Evolutionary conservation across 768 basidiomycete genomes (phyloP).

Genomic region (Pulveroboletus sp.): DNA sequence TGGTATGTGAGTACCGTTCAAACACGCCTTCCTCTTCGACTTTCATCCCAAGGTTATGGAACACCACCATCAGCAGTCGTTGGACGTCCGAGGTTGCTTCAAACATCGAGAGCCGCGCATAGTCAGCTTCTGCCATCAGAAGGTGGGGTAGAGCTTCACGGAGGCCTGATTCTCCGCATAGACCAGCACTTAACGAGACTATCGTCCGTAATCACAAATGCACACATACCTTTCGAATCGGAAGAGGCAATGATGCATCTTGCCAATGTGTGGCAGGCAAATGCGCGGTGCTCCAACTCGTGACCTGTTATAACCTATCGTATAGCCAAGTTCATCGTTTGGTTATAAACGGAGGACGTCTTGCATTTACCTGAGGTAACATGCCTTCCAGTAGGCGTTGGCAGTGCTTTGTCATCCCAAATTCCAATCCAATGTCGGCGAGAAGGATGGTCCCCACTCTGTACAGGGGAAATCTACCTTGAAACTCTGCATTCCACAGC

Average conservation of each 20-base stretch:
- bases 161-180: conserved; percentile 34
- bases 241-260: conserved; percentile 67
- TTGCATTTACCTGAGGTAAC: conserved; percentile 63
- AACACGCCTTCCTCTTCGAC: conserved; percentile 54
- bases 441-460: conserved; percentile 66
- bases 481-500: conserved; percentile 78
- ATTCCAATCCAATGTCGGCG: conserved; percentile 75
- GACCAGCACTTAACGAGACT: conserved; percentile 13
- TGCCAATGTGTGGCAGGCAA: conserved; percentile 69
- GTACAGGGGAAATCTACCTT: conserved; percentile 62
- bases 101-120: conserved; percentile 52
- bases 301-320: conserved; percentile 62
- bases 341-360: conserved; percentile 5
- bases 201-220: conserved; percentile 1
- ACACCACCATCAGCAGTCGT: conserved; percentile 65
- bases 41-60: conserved; percentile 61
- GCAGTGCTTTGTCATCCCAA: conserved; percentile 67
- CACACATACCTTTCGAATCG: conserved; percentile 42
- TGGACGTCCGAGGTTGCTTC: conserved; percentile 63
- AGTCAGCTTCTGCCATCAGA: conserved; percentile 62
- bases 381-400: conserved; percentile 68
- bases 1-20: conserved; percentile 44
- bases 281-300: conserved; percentile 72
- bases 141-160: conserved; percentile 60
- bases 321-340: background rate